These are phyloP conservation scores for Cinnamomum micranthum DNA, from an alignment of 164 flowering plant genomes.

Conservation along the genomic window DNA sequence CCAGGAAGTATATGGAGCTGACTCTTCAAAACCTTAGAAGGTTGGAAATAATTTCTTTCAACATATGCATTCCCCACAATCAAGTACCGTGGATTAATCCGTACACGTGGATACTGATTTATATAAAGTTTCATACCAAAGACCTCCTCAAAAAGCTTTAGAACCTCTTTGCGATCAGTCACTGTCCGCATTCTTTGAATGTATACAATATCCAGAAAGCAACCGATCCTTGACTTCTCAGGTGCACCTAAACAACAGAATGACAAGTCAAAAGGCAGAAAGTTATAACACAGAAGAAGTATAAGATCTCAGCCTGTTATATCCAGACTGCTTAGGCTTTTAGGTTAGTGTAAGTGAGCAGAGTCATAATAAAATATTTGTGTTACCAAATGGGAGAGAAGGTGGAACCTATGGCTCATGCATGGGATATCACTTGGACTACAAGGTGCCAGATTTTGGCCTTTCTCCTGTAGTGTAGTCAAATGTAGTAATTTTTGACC, in stretches of 20 bases:
- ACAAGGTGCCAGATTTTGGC: no score
- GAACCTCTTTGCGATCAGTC: constrained; percentile 63
- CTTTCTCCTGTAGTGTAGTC: no score
- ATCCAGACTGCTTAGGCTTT: no score
- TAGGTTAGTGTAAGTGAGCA: no score
- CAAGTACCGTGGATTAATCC: constrained; percentile 42
- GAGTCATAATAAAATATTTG: no score
- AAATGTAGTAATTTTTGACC: no score
- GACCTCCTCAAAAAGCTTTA: constrained; percentile 60
- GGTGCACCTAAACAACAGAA: constrained; percentile 46
- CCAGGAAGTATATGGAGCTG: constrained; percentile 70
- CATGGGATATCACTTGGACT: no score
- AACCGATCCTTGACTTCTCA: constrained; percentile 33
- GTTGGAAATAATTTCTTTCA: constrained; percentile 42
- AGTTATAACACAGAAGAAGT: no score
- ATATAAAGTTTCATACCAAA: constrained; percentile 58
- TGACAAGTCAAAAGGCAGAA: background rate
- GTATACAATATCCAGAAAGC: constrained; percentile 68
- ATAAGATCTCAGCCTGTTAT: no score
- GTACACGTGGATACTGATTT: constrained; percentile 66
- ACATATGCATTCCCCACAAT: constrained; percentile 52
- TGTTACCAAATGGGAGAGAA: no score
- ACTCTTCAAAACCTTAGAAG: constrained; percentile 24
- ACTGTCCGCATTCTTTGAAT: constrained; percentile 91
- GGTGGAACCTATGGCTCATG: no score